Base-by-base conservation (phyloP, 495 filamentous ascomycete species). In the Opeltia flavorubescens region DNA sequence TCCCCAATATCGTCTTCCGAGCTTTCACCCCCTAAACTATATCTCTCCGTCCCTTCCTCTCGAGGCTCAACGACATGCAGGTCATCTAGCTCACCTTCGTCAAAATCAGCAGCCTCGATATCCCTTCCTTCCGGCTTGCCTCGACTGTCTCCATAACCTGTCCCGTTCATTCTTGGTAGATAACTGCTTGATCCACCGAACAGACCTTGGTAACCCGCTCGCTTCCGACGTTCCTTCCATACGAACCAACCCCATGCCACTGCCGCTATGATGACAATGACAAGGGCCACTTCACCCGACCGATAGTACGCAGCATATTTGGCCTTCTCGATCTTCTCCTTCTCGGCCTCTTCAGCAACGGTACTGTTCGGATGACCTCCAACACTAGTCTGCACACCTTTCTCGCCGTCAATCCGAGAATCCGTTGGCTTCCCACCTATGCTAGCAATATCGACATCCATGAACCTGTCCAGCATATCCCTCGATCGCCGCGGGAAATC, bases 391-490 rank as follows among this genome's bases (percentile, higher is more conserved):
- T 89, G 77, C 24, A 78, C 76, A 3, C 81, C 81, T 54, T 94
- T 91, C 60, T 94, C 86, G 15, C 91, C 91, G 55, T 94, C 89
- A 49, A 98, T 85, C 38, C 79, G 74, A 12, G 80, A 86, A 60
- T 96, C 86, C 0, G 86, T 74, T 0, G 91, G 91, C 33, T 62
- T 60, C 31, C 89, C 89, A 48, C 91, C 91, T 47, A 96, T 95
- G 59, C 76, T 82, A 51, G 75, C 81, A 50, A 96, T 95, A 59
- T 98, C 86, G 20, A 98, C 88, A 27, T 78, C 78, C 70, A 95
- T 86, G 63, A 96, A 95, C 15, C 91, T 82, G 61, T 96, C 91
- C 8, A 95, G 78, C 93, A 98, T 98, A 60, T 96, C 91, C 39
- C 91, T 78, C 7, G 80, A 84, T 41, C 88, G 78, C 21, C 87